Evolutionary conservation across 2,329 filamentous ascomycete species (phyloP).

Genomic region (Xylaria sp.): DNA sequence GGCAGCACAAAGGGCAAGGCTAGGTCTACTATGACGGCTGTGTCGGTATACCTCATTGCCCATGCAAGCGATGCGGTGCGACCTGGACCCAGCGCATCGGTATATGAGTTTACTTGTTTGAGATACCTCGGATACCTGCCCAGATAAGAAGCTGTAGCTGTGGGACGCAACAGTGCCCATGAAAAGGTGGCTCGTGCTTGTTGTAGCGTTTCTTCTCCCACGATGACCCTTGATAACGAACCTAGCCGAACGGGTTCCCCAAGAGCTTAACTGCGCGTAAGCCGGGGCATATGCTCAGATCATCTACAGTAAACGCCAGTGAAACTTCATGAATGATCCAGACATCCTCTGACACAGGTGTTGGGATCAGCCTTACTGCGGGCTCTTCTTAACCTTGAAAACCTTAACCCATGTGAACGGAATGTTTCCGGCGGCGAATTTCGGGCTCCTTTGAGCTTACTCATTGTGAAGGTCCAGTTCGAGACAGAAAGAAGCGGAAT

Average conservation of each 20-base stretch:
- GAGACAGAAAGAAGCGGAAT: neutral
- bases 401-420: conserved; percentile 3
- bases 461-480: neutral
- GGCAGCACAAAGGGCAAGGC: neutral
- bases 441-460: neutral
- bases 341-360: neutral
- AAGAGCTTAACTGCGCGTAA: conserved; percentile 24
- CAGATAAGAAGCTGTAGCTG: conserved; percentile 2
- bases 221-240: conserved; percentile 13
- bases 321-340: neutral
- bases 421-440: conserved; percentile 9
- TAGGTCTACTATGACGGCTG: neutral
- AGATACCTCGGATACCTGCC: conserved; percentile 7
- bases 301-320: neutral
- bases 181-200: conserved; percentile 5
- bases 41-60: neutral
- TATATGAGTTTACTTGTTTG: neutral
- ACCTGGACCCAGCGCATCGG: neutral
- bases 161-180: neutral
- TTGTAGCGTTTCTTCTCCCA: neutral
- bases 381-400: neutral
- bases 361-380: neutral
- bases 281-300: conserved; percentile 19
- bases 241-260: conserved; percentile 5
- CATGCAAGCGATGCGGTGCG: neutral